phyloP scores from a whole-genome alignment of 208 protist genomes.

The Trypanosoma platydactyli region DNA sequence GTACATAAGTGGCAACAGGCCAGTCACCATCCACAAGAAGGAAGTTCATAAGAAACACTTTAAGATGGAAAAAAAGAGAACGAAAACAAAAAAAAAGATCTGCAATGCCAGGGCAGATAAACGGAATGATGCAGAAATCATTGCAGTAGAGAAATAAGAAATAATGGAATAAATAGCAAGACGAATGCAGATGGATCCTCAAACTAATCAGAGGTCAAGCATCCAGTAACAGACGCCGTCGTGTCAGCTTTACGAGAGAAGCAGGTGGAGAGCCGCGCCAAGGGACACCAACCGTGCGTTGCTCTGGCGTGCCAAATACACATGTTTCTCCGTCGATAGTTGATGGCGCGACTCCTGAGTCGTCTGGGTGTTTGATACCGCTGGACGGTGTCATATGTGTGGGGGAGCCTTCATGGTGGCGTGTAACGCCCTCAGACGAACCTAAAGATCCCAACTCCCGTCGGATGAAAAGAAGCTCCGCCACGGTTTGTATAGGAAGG shows the following conservation, averaged over 20 bases:
- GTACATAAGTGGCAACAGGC: constrained; percentile 13
- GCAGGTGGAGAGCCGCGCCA: not conserved
- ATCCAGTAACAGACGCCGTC: not conserved
- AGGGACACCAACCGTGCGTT: no score
- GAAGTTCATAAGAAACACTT: constrained; percentile 30
- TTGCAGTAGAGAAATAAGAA: not conserved
- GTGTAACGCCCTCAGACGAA: not conserved
- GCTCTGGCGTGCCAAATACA: not conserved
- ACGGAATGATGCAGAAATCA: constrained; percentile 5
- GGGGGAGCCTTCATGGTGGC: not conserved
- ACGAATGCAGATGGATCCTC: not conserved
- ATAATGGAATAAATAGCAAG: not conserved
- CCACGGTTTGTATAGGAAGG: constrained; percentile 27
- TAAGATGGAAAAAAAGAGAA: not conserved
- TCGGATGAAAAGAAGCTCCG: constrained; percentile 54
- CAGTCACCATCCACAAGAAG: constrained; percentile 28
- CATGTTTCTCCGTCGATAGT: not conserved
- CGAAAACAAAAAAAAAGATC: not conserved
- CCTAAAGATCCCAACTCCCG: not conserved
- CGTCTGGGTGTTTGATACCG: not conserved
- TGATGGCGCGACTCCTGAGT: not conserved
- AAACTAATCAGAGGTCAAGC: not conserved
- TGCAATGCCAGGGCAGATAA: not conserved
- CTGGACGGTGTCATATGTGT: not conserved
- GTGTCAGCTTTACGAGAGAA: constrained; percentile 11